These are phyloP conservation scores for Huntiella decipiens DNA, from an alignment of 2,329 filamentous ascomycete species.

Conservation along the genomic window DNA sequence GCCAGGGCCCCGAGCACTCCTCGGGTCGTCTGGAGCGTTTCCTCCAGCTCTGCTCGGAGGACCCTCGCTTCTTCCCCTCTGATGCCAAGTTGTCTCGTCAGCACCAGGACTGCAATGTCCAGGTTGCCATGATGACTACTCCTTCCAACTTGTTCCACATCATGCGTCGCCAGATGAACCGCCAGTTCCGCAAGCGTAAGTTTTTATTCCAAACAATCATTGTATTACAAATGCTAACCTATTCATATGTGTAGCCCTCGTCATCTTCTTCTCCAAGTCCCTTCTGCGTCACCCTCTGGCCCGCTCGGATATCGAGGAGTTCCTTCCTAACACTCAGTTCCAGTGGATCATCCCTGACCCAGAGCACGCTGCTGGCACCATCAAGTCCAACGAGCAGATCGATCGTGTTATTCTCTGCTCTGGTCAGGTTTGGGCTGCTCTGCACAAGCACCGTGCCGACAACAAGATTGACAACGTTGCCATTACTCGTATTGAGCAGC, in stretches of 20 bases:
- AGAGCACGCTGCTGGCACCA: slow-evolving; percentile 55
- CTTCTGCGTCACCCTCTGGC: slow-evolving; percentile 86
- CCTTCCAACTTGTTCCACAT: slow-evolving; percentile 94
- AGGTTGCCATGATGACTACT: slow-evolving; percentile 93
- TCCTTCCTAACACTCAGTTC: slow-evolving; percentile 83
- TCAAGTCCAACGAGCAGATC: slow-evolving; percentile 69
- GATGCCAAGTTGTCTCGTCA: slow-evolving; percentile 83
- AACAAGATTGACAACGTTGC: slow-evolving; percentile 79
- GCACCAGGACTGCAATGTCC: slow-evolving; percentile 99
- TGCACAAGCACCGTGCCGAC: slow-evolving; percentile 77
- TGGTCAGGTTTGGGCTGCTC: slow-evolving; percentile 80
- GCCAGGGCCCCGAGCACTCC: slow-evolving; percentile 94
- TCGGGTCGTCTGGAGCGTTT: slow-evolving; percentile 95
- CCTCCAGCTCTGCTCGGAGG: slow-evolving; percentile 92
- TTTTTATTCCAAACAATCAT: slow-evolving; percentile 13
- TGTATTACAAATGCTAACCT: background rate
- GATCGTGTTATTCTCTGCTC: slow-evolving; percentile 88
- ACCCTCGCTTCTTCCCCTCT: slow-evolving; percentile 79
- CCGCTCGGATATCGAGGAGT: slow-evolving; percentile 77
- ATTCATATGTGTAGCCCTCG: slow-evolving; percentile 40
- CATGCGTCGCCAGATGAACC: slow-evolving; percentile 91
- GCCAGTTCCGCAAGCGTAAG: slow-evolving; percentile 97
- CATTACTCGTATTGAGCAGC: slow-evolving; percentile 88
- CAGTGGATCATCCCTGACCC: slow-evolving; percentile 89
- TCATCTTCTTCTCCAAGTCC: slow-evolving; percentile 97